Percentiles rank a stretch among this genome's conserved stretches.
Evolutionary conservation across 2,329 filamentous ascomycete species (phyloP).

Genomic region (Fusarium luffae): DNA sequence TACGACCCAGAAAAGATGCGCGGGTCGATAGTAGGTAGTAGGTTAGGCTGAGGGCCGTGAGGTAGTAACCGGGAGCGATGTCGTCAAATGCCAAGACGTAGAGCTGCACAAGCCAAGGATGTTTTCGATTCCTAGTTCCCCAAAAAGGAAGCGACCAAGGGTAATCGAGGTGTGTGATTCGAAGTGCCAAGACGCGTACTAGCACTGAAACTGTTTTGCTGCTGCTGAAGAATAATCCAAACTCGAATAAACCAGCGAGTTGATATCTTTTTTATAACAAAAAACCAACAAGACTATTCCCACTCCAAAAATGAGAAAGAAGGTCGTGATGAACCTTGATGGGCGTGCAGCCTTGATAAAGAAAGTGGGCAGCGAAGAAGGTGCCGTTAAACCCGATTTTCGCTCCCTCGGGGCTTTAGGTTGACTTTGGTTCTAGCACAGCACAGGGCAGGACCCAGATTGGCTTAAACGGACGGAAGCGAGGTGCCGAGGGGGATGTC

Average conservation of each 20-base stretch:
- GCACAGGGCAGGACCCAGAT: conserved; percentile 12
- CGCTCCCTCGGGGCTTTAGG: conserved; percentile 22
- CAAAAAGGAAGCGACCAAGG: conserved; percentile 35
- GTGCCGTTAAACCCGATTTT: conserved; percentile 19
- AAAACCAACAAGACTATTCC: not conserved
- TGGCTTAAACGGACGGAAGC: conserved; percentile 23
- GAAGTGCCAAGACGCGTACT: conserved; percentile 37
- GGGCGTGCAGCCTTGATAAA: conserved; percentile 27
- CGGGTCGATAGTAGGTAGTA: conserved; percentile 6
- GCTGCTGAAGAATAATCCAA: not conserved
- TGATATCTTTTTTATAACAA: conserved; percentile 15
- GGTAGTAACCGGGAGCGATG: conserved; percentile 18
- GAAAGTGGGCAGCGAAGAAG: conserved; percentile 12
- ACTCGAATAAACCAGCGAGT: conserved; percentile 12
- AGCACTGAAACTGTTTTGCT: conserved; percentile 7
- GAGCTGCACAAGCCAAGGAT: conserved; percentile 28
- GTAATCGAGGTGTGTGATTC: conserved; percentile 34
- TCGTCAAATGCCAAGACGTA: conserved; percentile 37
- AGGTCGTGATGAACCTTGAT: conserved; percentile 31
- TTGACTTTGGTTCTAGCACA: conserved; percentile 1
- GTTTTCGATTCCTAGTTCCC: conserved; percentile 29
- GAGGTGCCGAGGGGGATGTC: conserved; percentile 39
- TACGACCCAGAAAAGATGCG: conserved; percentile 10
- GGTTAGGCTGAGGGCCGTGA: not conserved
- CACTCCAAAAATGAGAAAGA: not conserved